A percentile compares a stretch with the other conserved stretches of the same genome.
Conservation (phyloP, 2,329 filamentous ascomycete genomes). For the Alternaria brassicicola region DNA sequence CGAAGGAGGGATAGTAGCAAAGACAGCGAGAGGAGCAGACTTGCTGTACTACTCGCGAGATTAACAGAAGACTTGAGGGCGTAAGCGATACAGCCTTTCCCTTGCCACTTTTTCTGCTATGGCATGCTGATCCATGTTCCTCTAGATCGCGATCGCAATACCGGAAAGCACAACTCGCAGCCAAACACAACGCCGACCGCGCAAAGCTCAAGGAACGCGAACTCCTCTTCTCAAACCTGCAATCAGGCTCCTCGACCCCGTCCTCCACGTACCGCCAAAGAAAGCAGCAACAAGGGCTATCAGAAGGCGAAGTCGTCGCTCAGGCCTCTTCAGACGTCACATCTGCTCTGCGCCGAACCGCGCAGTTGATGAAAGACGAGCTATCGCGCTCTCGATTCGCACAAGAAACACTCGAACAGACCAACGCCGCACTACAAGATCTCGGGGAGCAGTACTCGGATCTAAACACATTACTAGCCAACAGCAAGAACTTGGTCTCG, state of each 20-base stretch:
- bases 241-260: constrained; percentile 48
- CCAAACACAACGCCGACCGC: constrained; percentile 74
- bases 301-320: constrained; percentile 74
- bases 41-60: constrained; percentile 70
- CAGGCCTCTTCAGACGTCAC: constrained; percentile 85
- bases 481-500: constrained; percentile 74
- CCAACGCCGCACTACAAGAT: constrained; percentile 78
- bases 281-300: constrained; percentile 58
- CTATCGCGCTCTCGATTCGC: constrained; percentile 87
- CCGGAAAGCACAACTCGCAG: constrained; percentile 79
- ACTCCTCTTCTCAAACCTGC: constrained; percentile 71
- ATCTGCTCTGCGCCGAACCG: constrained; percentile 79
- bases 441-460: constrained; percentile 81
- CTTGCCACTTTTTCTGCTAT: neutral
- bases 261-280: constrained; percentile 46
- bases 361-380: constrained; percentile 84
- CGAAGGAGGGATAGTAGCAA: constrained; percentile 58
- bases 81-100: constrained; percentile 55
- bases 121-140: constrained; percentile 4
- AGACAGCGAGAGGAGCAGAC: constrained; percentile 67
- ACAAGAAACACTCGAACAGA: constrained; percentile 84
- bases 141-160: constrained; percentile 68
- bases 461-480: constrained; percentile 77
- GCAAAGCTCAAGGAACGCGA: constrained; percentile 79
- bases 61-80: constrained; percentile 72